Base-by-base conservation (phyloP, 2,329 filamentous ascomycete species). In the Clonostachys rhizophaga region DNA sequence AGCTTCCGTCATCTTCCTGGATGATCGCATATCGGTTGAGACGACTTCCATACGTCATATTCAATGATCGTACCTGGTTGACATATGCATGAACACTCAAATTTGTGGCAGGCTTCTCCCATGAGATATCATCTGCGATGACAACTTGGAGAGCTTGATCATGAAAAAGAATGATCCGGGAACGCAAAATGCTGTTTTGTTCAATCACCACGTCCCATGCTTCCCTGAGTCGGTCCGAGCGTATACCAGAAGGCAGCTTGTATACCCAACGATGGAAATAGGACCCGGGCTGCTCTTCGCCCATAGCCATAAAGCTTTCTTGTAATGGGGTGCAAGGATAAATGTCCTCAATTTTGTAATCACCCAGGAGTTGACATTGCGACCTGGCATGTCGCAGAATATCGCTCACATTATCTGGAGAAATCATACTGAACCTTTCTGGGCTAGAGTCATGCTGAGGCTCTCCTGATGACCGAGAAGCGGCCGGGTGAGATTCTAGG, bases 241-340 rank as follows among this genome's bases (percentile, higher is more conserved):
- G 50, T 11, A 55, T 33, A 13, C 55, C 17, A 7, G 34, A 42
- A 2, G 50, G 34, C 5, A 61, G 52, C 17, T 47, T 44, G 39
- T 58, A 47, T 9, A 53, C 56, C 44, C 56, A 53, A 43, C 58
- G 54, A 4, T 60, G 57, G 13, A 68, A 54, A 40, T 70, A 70
- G 2, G 59, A 60, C 2, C 61, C 64, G 3, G 50, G 36, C 13
- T 60, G 52, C 34, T 58, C 57, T 42, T 52, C 54, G 4, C 64
- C 56, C 3, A 67, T 52, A 1, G 63, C 59, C 30, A 70, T 55
- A 4, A 70, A 55, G 4, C 62, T 63, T 49, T 64, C 63, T 44
- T 70, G 67, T 5, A 69, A 53, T 6, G 60, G 55, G 17, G 64
- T 62, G 55, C 62, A 65, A 10, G 65, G 66, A 43, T 65, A 70